Conservation (phyloP, 129 eudicot genomes). For the Helianthus tuberosus region DNA sequence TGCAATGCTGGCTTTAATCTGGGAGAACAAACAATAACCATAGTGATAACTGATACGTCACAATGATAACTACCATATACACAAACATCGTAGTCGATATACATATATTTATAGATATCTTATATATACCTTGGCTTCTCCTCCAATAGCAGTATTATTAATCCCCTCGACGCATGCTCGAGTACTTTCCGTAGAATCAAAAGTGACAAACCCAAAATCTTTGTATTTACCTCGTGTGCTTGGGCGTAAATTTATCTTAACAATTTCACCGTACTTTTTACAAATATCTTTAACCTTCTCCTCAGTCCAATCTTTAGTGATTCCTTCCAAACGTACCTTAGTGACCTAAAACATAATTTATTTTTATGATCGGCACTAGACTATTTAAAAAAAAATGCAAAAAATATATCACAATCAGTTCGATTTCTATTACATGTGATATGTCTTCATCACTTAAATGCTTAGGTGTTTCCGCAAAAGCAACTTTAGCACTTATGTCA, state of each 20-base stretch:
- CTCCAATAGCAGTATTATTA: slow-evolving; percentile 31
- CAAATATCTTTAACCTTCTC: slow-evolving; percentile 40
- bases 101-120: not conserved
- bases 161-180: slow-evolving; percentile 54
- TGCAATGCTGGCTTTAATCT: slow-evolving; percentile 48
- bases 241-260: slow-evolving; percentile 19
- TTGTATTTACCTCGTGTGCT: slow-evolving; percentile 28
- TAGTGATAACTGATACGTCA: not conserved
- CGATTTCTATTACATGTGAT: slow-evolving; percentile 24
- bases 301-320: slow-evolving; percentile 52
- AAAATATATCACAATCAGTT: not conserved
- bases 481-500: slow-evolving; percentile 48
- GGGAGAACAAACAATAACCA: slow-evolving; percentile 17
- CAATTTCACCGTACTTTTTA: slow-evolving; percentile 48
- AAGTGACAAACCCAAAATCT: slow-evolving; percentile 44
- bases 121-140: slow-evolving; percentile 38
- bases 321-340: slow-evolving; percentile 44
- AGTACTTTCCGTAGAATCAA: slow-evolving; percentile 44
- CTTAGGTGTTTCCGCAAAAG: slow-evolving; percentile 33
- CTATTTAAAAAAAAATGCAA: slow-evolving; percentile 5
- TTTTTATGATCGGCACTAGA: slow-evolving; percentile 2
- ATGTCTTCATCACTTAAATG: slow-evolving; percentile 33
- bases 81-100: not conserved
- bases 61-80: slow-evolving; percentile 1
- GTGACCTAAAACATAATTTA: slow-evolving; percentile 36